Evolutionary conservation across 2,329 filamentous ascomycete species (phyloP).

Genomic region (Cladorrhinum sp.): DNA sequence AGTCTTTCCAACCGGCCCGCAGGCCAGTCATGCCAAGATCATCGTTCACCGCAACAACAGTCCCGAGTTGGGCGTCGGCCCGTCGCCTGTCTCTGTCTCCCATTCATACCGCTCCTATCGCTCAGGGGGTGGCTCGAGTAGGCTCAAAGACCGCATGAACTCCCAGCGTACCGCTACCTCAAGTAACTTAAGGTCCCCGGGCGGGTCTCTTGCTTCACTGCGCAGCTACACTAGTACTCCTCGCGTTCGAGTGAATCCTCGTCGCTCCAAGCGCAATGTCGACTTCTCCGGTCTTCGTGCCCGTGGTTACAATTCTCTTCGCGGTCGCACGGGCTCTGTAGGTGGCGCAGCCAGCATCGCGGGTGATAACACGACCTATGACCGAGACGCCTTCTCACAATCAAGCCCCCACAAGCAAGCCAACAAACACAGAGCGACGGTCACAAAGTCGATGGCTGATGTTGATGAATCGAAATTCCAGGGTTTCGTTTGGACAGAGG

Average conservation of each 20-base stretch:
- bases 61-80: conserved; percentile 29
- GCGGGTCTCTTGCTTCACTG: conserved; percentile 49
- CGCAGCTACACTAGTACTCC: conserved; percentile 45
- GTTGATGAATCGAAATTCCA: conserved; percentile 17
- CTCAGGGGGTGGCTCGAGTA: conserved; percentile 27
- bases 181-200: conserved; percentile 34
- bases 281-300: conserved; percentile 52
- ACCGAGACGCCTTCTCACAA: conserved; percentile 26
- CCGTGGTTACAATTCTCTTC: conserved; percentile 16
- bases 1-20: conserved; percentile 39
- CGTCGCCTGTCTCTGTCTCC: conserved; percentile 37
- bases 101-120: conserved; percentile 28
- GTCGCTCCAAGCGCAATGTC: conserved; percentile 51
- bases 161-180: conserved; percentile 34
- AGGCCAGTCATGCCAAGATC: conserved; percentile 63
- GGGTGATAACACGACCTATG: conserved; percentile 29
- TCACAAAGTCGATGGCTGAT: conserved; percentile 19
- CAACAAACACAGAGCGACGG: conserved; percentile 1
- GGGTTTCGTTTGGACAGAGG: conserved; percentile 50
- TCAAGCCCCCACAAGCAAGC: conserved; percentile 24
- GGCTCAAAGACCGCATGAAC: conserved; percentile 27
- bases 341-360: conserved; percentile 29
- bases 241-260: conserved; percentile 42
- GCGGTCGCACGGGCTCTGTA: conserved; percentile 20
- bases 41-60: conserved; percentile 59